Evolutionary conservation across 140 eudicot genomes (phyloP), one percentile per base, ranked within the genome.

Genomic region (Oenanthe javanica): DNA sequence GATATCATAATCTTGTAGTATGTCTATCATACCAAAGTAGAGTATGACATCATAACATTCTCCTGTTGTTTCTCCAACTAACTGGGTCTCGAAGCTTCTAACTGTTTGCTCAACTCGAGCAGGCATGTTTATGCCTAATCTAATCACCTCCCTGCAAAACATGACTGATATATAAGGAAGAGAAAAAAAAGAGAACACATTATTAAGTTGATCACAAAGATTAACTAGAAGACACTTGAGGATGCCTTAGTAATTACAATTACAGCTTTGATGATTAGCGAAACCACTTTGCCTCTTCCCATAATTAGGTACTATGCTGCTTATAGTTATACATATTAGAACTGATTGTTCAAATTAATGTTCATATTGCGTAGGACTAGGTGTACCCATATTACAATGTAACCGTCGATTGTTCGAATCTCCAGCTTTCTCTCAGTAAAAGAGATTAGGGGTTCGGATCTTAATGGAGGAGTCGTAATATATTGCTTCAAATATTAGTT

Each of bases 21-120:
- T 91, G 75, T 93, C 98, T 4, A 93, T 93, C 54, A 93, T 91
- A 45, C 98, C 91, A 76, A 93, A 91, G 49, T 83, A 89, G 50
- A 93, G 86, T 84, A 86, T 75, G 72, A 86, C 97, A 43, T 90
- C 85, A 45, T 86, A 85, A 72, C 66, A 88, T 76, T 89, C 92
- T 59, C 94, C 97, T 0, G 92, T 93, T 63, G 98, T 91, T 63
- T 93, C 97, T 43, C 98, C 98, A 1, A 93, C 89, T 77, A 93
- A 49, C 66, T 90, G 95, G 57, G 55, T 79, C 84, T 89, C 95
- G 15, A 81, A 86, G 72, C 86, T 89, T 86, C 98, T 84, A 8
- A 89, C 88, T 5, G 92, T 88, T 63, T 78, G 61, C 76, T 91
- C 97, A 6, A 89, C 92, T 75, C 87, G 88, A 51, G 97, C 93